Evolutionary conservation across 2,329 filamentous ascomycete genomes (phyloP), one percentile per base, ranked within the genome.

Genomic region (Phialocephala subalpina): DNA sequence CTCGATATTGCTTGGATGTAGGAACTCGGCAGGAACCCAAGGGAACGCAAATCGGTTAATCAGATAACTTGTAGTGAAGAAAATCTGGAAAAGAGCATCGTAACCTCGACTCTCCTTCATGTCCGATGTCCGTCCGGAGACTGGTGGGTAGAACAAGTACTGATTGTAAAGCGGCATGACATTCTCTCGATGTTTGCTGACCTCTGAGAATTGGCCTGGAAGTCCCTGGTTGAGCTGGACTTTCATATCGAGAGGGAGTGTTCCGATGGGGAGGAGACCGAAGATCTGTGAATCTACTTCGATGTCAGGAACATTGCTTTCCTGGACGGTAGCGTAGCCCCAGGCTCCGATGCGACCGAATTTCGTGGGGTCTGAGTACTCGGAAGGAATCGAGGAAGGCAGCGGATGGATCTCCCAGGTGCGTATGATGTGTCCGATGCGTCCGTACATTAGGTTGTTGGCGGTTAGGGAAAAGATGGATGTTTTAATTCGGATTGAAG

Each of bases 341-440:
- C 71, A 75, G 25, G 65, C 67, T 35, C 73, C 73, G 16, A 75
- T 74, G 7, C 72, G 64, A 45, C 71, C 70, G 25, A 67, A 74
- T 20, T 69, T 67, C 9, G 35, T 59, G 1, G 69, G 40, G 65
- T 74, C 69, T 18, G 69, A 65, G 42, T 66, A 72, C 36, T 69
- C 52, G 2, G 55, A 27, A 9, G 72, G 72, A 3, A 65, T 72
- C 1, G 70, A 70, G 5, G 67, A 25, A 18, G 73, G 73, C 20
- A 72, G 60, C 29, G 71, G 71, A 60, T 74, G 70, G 11, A 74
- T 63, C 29, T 72, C 73, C 73, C 71, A 75, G 70, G 70, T 73
- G 1, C 71, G 70, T 2, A 72, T 22, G 16, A 73, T 27, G 63
- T 71, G 60, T 2, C 70, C 70, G 40, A 69, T 20, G n/a, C 70